A percentile compares a stretch with the other conserved stretches of the same genome.
Conservation (phyloP, 2,329 filamentous ascomycete genomes). For the Trichoderma harzianum region DNA sequence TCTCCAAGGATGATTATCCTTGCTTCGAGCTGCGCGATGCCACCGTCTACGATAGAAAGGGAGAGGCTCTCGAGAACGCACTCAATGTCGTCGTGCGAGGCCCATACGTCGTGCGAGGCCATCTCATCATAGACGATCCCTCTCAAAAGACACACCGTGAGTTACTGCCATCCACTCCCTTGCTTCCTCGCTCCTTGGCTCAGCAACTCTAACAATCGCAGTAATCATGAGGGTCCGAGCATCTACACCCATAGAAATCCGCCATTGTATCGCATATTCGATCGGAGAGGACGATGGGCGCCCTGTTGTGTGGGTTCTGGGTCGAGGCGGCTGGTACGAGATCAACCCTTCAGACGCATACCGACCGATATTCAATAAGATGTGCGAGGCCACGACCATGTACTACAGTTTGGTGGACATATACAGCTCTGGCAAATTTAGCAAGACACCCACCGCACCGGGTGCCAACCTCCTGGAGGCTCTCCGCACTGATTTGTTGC, state of each 20-base stretch:
- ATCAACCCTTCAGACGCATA: constrained; percentile 60
- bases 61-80: constrained; percentile 55
- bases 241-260: constrained; percentile 50
- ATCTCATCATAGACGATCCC: constrained; percentile 50
- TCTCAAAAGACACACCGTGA: constrained; percentile 35
- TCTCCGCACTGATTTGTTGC: constrained; percentile 32
- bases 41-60: constrained; percentile 54
- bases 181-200: not conserved
- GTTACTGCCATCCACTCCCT: constrained; percentile 23
- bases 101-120: constrained; percentile 60
- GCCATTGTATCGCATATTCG: constrained; percentile 47
- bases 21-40: constrained; percentile 61
- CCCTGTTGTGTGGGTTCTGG: constrained; percentile 60
- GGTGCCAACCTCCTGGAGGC: constrained; percentile 2
- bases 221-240: constrained; percentile 33
- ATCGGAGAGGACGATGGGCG: constrained; percentile 51
- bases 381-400: constrained; percentile 60
- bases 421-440: constrained; percentile 40
- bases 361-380: constrained; percentile 52
- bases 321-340: constrained; percentile 64
- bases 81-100: constrained; percentile 58
- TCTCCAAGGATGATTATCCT: constrained; percentile 52
- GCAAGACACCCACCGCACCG: constrained; percentile 30
- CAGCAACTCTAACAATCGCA: constrained; percentile 23
- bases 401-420: constrained; percentile 61